A percentile compares a stretch with the other conserved stretches of the same genome.
phyloP scores from a whole-genome alignment of 148 eudicot genomes.

The Rhododendron mucronatum region DNA sequence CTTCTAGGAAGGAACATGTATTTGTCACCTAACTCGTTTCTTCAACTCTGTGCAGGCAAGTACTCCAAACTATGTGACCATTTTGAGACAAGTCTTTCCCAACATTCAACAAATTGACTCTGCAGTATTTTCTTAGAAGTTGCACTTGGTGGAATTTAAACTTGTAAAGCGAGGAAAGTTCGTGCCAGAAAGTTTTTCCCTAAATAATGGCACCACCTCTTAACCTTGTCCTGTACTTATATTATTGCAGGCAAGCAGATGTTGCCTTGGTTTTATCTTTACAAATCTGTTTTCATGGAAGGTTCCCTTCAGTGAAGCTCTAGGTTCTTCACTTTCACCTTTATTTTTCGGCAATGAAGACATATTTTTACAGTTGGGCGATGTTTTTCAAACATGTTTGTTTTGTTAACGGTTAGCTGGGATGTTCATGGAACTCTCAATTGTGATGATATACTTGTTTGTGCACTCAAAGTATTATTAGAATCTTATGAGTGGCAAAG shows the following conservation, averaged over 20 bases:
- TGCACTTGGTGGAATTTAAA: neutral
- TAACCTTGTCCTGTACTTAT: neutral
- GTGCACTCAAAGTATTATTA: neutral
- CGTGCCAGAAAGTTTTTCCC: neutral
- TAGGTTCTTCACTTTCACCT: neutral
- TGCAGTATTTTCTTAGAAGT: slow-evolving; percentile 47
- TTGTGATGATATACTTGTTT: neutral
- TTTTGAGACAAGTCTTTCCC: slow-evolving; percentile 67
- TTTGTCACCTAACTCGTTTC: neutral
- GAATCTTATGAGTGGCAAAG: neutral
- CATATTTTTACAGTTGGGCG: no score
- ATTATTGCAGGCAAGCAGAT: neutral
- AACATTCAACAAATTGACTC: slow-evolving; percentile 85
- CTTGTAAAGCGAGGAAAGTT: neutral
- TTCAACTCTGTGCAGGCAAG: slow-evolving; percentile 48
- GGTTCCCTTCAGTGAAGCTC: neutral
- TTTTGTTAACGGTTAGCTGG: neutral
- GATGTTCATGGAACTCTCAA: neutral
- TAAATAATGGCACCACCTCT: neutral
- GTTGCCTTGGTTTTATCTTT: neutral
- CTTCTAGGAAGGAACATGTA: neutral
- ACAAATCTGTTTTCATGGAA: neutral
- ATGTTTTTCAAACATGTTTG: neutral
- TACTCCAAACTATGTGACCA: slow-evolving; percentile 45
- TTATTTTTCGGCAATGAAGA: neutral